A percentile compares a stretch with the other conserved stretches of the same genome.
phyloP scores from a whole-genome alignment of 768 basidiomycete species.

The Auriculariales sp. region DNA sequence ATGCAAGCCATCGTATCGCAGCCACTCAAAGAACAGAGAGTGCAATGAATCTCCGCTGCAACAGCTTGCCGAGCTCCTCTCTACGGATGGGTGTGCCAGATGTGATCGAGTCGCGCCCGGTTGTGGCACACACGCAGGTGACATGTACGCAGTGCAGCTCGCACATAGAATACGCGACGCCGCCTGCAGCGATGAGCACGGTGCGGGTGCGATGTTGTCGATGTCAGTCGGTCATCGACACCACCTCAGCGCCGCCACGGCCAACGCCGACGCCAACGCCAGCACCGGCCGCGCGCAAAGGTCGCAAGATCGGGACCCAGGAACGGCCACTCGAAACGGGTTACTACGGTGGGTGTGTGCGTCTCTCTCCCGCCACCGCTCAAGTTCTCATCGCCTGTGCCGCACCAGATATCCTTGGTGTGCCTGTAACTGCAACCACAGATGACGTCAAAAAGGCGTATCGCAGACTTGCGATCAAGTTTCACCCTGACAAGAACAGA shows the following conservation, averaged over 20 bases:
- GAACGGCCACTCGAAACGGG: slow-evolving; percentile 76
- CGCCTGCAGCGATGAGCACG: slow-evolving; percentile 10
- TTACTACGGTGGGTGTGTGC: too few relatives aligned
- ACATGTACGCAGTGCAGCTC: neutral
- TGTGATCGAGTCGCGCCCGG: neutral
- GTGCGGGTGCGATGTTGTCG: slow-evolving; percentile 58
- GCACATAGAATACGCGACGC: neutral
- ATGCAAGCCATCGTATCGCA: too few relatives aligned
- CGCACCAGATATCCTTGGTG: slow-evolving; percentile 67
- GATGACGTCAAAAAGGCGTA: slow-evolving; percentile 91
- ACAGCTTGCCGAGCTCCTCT: too few relatives aligned
- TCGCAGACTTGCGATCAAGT: slow-evolving; percentile 78
- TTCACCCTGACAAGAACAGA: slow-evolving; percentile 86
- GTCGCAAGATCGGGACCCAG: slow-evolving; percentile 77
- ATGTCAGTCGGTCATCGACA: slow-evolving; percentile 39
- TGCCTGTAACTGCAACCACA: slow-evolving; percentile 55
- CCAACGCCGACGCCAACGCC: slow-evolving; percentile 10
- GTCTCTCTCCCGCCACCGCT: too few relatives aligned
- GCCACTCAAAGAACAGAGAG: too few relatives aligned
- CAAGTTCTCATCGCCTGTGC: too few relatives aligned
- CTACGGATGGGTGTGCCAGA: too few relatives aligned
- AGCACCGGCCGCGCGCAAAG: slow-evolving; percentile 22
- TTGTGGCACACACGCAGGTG: neutral
- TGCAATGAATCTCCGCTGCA: too few relatives aligned
- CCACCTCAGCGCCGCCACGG: slow-evolving; percentile 6